These are phyloP conservation scores for Dictyostelium capitatum DNA, from an alignment of 78 protist species.

Conservation along the genomic window DNA sequence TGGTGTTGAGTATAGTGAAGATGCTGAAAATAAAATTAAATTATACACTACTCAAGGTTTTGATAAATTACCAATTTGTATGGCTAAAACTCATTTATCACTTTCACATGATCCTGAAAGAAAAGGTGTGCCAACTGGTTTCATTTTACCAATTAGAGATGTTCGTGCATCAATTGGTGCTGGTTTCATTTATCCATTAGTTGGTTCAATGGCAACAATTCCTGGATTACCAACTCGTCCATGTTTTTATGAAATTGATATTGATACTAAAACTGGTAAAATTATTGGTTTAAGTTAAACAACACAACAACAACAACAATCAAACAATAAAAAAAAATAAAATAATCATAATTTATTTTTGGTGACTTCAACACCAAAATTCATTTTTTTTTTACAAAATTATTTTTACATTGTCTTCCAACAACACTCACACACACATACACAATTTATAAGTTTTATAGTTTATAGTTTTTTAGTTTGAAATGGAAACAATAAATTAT, in stretches of 20 bases:
- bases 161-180: constrained; percentile 93
- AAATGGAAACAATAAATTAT: too few species aligned
- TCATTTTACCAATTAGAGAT: constrained; percentile 94
- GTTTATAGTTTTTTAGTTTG: too few species aligned
- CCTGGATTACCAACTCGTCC: constrained; percentile 98
- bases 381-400: too few species aligned
- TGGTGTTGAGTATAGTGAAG: constrained; percentile 87
- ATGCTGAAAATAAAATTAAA: constrained; percentile 89
- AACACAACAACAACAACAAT: too few species aligned
- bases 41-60: constrained; percentile 89
- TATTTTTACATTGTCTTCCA: too few species aligned
- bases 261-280: constrained; percentile 89
- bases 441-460: too few species aligned
- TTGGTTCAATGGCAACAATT: constrained; percentile 93
- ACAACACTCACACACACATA: too few species aligned
- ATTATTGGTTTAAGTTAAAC: constrained; percentile 92
- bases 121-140: constrained; percentile 95
- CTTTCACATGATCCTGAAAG: constrained; percentile 91
- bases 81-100: constrained; percentile 98
- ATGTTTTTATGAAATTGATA: constrained; percentile 93
- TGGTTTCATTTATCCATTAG: constrained; percentile 93
- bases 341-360: too few species aligned
- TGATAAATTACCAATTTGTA: constrained; percentile 96
- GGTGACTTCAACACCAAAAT: too few species aligned
- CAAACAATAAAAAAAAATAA: too few species aligned